Conservation (phyloP, 345 rosid species). For the Arabidopsis arenosa region DNA sequence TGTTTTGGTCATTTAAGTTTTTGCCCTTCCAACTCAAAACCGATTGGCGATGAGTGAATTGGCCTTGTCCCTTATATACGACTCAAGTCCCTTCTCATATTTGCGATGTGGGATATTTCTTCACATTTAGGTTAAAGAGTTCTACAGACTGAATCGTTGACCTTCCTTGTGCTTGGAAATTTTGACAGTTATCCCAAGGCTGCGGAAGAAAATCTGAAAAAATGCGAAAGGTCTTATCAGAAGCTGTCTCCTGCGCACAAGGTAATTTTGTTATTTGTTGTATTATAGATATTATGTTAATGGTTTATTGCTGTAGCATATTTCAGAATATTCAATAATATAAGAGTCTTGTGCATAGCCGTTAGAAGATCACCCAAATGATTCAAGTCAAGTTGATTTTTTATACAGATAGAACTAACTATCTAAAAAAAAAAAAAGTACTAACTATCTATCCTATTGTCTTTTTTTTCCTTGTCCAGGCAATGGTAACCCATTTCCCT, state of each 20-base stretch:
- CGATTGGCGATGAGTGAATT: too few relatives aligned
- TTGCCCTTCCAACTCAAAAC: too few relatives aligned
- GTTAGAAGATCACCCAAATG: conserved; percentile 11
- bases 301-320: conserved; percentile 1
- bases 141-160: background rate
- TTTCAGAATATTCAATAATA: background rate
- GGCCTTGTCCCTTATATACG: too few relatives aligned
- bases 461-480: conserved; percentile 54
- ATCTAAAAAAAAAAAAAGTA: too few relatives aligned
- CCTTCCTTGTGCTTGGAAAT: background rate
- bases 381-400: conserved; percentile 5
- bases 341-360: background rate
- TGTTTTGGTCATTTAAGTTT: too few relatives aligned
- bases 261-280: conserved; percentile 44
- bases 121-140: too few relatives aligned
- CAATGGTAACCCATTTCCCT: conserved; percentile 64
- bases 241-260: conserved; percentile 82
- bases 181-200: conserved; percentile 81
- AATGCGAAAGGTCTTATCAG: conserved; percentile 77
- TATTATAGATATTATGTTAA: background rate
- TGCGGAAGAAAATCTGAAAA: conserved; percentile 78
- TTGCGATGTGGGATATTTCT: too few relatives aligned
- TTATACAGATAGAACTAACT: background rate
- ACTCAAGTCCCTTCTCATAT: too few relatives aligned
- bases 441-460: background rate